These are phyloP conservation scores for Aspergillus puulaauensis DNA, from an alignment of 2,329 filamentous ascomycete genomes.

Conservation along the genomic window DNA sequence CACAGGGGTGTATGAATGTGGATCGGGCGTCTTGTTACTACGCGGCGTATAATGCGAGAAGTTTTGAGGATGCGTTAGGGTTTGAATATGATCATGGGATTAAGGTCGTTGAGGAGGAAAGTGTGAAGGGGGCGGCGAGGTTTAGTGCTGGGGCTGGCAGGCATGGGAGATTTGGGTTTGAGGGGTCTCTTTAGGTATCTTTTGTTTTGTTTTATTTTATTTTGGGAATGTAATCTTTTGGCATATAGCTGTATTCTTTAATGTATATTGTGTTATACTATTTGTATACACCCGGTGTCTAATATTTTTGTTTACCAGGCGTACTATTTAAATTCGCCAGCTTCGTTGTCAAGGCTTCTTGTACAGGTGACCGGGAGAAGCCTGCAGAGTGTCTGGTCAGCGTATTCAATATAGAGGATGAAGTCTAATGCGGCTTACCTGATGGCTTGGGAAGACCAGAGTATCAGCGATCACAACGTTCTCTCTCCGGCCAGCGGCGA, in stretches of 20 bases:
- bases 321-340: not conserved
- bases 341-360: slow-evolving; percentile 1
- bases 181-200: not conserved
- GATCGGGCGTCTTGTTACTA: slow-evolving; percentile 54
- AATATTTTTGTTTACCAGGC: not conserved
- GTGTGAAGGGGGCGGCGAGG: slow-evolving; percentile 40
- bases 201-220: not conserved
- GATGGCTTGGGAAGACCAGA: slow-evolving; percentile 83
- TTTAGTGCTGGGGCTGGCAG: slow-evolving; percentile 44
- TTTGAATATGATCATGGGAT: slow-evolving; percentile 50
- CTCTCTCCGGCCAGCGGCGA: slow-evolving; percentile 76
- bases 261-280: not conserved
- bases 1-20: slow-evolving; percentile 53
- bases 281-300: not conserved
- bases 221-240: not conserved
- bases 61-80: slow-evolving; percentile 52
- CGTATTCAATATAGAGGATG: not conserved
- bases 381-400: slow-evolving; percentile 2
- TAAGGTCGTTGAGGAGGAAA: slow-evolving; percentile 45
- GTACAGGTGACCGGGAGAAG: slow-evolving; percentile 16
- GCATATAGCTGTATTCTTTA: not conserved
- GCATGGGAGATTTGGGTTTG: slow-evolving; percentile 38
- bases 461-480: slow-evolving; percentile 91
- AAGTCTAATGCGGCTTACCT: slow-evolving; percentile 54
- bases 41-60: slow-evolving; percentile 48